Conservation (phyloP, 139 green algal genomes). For the Tetradesmus obliquus region DNA sequence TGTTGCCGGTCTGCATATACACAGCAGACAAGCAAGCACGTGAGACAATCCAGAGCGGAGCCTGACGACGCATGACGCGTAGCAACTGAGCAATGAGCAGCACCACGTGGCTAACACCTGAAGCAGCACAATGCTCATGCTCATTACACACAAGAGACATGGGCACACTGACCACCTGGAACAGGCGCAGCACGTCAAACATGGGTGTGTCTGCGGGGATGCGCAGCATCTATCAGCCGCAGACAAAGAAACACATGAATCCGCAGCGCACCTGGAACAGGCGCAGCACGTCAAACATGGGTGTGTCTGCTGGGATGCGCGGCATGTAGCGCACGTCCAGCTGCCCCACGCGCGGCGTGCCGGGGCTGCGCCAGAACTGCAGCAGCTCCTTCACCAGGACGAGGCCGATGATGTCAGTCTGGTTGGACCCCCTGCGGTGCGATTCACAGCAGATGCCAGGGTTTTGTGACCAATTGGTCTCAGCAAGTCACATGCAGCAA, state of each 20-base stretch:
- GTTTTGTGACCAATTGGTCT: background rate
- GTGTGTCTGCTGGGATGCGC: slow-evolving; percentile 38
- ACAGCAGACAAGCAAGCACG: background rate
- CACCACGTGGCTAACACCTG: background rate
- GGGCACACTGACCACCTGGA: slow-evolving; percentile 68
- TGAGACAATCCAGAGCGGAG: background rate
- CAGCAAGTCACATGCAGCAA: background rate
- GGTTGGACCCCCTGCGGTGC: slow-evolving; percentile 23
- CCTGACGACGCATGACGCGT: background rate
- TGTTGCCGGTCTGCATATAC: slow-evolving; percentile 37
- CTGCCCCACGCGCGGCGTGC: slow-evolving; percentile 35
- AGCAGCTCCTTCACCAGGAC: slow-evolving; percentile 85
- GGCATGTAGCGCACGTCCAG: slow-evolving; percentile 36
- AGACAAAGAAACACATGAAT: background rate
- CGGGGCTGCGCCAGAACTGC: slow-evolving; percentile 22
- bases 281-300: slow-evolving; percentile 84
- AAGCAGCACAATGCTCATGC: background rate
- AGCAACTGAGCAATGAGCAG: background rate
- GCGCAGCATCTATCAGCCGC: background rate
- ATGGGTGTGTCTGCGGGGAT: slow-evolving; percentile 53
- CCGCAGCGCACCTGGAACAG: slow-evolving; percentile 80
- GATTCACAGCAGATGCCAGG: background rate
- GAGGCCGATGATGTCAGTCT: slow-evolving; percentile 60
- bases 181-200: slow-evolving; percentile 86
- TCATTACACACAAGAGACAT: background rate